Percentiles rank a stretch among this genome's conserved stretches.
Evolutionary conservation across 2,329 filamentous ascomycete species (phyloP).

Genomic region (Alternaria conjuncta): DNA sequence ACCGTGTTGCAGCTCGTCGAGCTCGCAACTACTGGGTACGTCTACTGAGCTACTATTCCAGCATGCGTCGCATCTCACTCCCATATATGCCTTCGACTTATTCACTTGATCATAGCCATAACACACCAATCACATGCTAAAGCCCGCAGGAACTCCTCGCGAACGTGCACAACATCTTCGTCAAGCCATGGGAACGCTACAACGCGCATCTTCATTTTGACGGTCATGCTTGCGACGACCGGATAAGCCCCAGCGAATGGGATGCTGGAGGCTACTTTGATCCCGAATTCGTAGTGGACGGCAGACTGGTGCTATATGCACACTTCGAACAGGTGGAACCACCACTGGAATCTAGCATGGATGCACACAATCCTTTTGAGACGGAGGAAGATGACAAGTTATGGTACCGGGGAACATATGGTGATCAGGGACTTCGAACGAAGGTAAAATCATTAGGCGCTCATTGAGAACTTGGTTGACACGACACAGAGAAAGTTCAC

Average conservation of each 20-base stretch:
- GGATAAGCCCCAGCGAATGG: background rate
- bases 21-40: background rate
- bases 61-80: background rate
- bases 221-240: background rate
- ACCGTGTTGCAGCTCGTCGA: background rate
- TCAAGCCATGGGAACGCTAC: background rate
- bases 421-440: background rate
- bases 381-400: background rate
- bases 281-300: background rate
- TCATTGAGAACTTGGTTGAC: background rate
- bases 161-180: background rate
- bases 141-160: background rate
- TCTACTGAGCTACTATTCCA: background rate
- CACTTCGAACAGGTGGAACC: background rate
- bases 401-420: background rate
- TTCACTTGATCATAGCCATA: background rate
- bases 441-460: background rate
- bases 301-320: background rate
- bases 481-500: background rate
- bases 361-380: background rate
- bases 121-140: background rate
- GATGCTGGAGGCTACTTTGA: background rate
- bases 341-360: background rate
- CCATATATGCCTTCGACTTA: background rate
- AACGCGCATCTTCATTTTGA: background rate